Base-by-base conservation (phyloP, 805 yeast genomes). In the Kregervanrija delftensis region DNA sequence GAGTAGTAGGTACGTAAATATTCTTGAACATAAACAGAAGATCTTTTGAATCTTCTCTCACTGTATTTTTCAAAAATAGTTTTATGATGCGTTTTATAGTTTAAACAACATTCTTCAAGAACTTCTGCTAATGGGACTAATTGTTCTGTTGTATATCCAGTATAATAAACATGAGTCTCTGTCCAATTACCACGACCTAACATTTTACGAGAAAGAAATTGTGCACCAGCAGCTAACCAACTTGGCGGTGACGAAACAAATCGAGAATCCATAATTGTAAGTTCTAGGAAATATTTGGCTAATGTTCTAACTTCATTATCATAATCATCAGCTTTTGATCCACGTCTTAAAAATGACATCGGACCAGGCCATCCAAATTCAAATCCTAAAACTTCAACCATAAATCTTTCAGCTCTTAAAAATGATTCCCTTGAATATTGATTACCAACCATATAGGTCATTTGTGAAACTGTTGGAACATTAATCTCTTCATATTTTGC, bases 401-500 rank as follows among this genome's bases (percentile, higher is more conserved):
- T 82, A 55, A 74, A 81, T 64, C 82, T 79, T 66, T 89, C 97
- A 30, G 95, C 95, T 52, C 75, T 79, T 50, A 86, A 74, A 46
- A 89, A 85, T 56, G 84, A 90, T 35, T 79, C 81, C 55, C 79
- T 83, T 11, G 83, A 73, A 57, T 79, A 86, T 17, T 87, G 84
- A 44, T 89, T 88, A 57, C 86, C 95, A 36, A 95, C 84, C 57
- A 86, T 85, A 60, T 83, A 84, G 9, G 93, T 81, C 66, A 86
- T 88, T 65, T 86, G 86, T 45, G 82, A 75, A 30, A 89, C 81
- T 22, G 90, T 81, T n/a, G 96, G 97, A 10, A 86, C 76, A 58
- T 81, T 83, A 22, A 90, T 91, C 65, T 89, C 97, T 65, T 89
- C 96, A 62, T 85, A 86, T 65, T 89, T 89, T n/a, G 96, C 91